Conservation (phyloP, 176 grass and related monocot species). For the Typha latifolia region DNA sequence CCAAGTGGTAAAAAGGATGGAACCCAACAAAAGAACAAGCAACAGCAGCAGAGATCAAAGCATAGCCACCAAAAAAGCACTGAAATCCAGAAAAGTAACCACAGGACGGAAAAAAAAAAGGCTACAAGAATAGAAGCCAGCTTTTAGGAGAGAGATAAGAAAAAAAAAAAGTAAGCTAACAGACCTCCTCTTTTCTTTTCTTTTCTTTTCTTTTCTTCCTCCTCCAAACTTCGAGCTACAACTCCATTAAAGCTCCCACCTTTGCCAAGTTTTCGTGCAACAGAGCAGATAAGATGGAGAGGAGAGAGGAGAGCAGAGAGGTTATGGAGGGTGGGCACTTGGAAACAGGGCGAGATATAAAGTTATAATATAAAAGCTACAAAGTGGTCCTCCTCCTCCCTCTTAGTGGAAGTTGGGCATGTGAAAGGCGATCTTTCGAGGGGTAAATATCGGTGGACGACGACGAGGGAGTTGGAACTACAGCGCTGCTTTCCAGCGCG, state of each 20-base stretch:
- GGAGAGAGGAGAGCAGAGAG: background rate
- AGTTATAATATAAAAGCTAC: constrained; percentile 10
- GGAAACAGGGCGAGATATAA: constrained; percentile 20
- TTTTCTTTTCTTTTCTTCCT: background rate
- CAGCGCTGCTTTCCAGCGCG: background rate
- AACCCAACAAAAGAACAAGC: no score
- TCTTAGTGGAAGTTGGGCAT: background rate
- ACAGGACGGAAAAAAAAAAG: constrained; percentile 7
- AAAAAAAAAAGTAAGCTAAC: background rate
- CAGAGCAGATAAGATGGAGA: background rate
- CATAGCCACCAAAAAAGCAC: background rate
- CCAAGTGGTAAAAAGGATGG: no score
- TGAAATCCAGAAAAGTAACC: constrained; percentile 13
- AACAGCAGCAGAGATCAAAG: no score
- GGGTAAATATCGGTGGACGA: background rate
- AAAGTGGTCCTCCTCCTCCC: background rate
- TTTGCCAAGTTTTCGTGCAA: constrained; percentile 38
- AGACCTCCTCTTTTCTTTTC: background rate
- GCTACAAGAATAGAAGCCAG: constrained; percentile 1
- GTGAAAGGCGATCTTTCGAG: background rate
- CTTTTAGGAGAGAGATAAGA: background rate
- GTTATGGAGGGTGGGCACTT: constrained; percentile 23
- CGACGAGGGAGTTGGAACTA: background rate
- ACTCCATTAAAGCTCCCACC: constrained; percentile 21
- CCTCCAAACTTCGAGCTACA: constrained; percentile 25